phyloP scores from a whole-genome alignment of 768 basidiomycete species.

The Agaricus sinodeliciosus region DNA sequence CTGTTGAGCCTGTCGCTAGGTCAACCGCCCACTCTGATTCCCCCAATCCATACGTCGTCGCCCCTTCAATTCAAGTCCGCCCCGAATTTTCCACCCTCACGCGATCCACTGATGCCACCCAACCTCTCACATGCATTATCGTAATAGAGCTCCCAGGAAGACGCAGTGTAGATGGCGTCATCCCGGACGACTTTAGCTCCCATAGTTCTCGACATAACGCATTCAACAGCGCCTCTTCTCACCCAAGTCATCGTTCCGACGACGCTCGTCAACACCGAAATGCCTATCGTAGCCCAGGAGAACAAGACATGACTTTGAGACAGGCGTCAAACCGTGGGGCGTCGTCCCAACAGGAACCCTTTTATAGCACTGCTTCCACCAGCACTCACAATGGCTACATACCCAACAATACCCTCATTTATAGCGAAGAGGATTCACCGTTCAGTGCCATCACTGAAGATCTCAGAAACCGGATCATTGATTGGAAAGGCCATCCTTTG shows the following conservation, averaged over 20 bases:
- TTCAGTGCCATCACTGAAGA: slow-evolving; percentile 86
- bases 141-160: slow-evolving; percentile 88
- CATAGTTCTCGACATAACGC: slow-evolving; percentile 20
- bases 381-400: slow-evolving; percentile 25
- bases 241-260: slow-evolving; percentile 33
- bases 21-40: slow-evolving; percentile 45
- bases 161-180: slow-evolving; percentile 44
- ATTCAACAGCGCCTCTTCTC: slow-evolving; percentile 22
- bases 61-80: slow-evolving; percentile 89
- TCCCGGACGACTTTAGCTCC: slow-evolving; percentile 38
- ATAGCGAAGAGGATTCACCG: slow-evolving; percentile 62
- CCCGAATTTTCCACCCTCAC: slow-evolving; percentile 85
- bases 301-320: slow-evolving; percentile 2
- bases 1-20: slow-evolving; percentile 54
- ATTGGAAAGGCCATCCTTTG: slow-evolving; percentile 95
- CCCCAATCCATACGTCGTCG: slow-evolving; percentile 63
- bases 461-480: slow-evolving; percentile 82
- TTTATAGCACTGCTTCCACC: slow-evolving; percentile 23
- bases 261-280: slow-evolving; percentile 18
- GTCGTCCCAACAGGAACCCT: slow-evolving; percentile 20
- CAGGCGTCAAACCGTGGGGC: slow-evolving; percentile 13
- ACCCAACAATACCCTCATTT: slow-evolving; percentile 26
- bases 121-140: slow-evolving; percentile 91
- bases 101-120: slow-evolving; percentile 59
- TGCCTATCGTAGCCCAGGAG: slow-evolving; percentile 4